These are phyloP conservation scores for Aspergillus hortae DNA, from an alignment of 2,329 filamentous ascomycete genomes.

Conservation along the genomic window DNA sequence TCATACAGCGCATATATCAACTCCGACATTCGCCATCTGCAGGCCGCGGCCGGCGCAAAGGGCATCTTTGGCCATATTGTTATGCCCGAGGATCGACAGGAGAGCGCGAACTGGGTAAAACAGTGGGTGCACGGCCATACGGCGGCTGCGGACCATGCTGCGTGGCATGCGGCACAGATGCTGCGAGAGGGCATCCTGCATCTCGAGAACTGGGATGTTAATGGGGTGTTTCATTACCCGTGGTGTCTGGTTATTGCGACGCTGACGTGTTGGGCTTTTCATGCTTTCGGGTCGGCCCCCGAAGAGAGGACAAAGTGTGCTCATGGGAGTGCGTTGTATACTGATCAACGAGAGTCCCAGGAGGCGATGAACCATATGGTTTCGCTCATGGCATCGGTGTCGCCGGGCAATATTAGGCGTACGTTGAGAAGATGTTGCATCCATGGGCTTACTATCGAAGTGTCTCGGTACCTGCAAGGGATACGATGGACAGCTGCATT, in stretches of 20 bases:
- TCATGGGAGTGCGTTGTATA: not conserved
- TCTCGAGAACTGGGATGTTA: not conserved
- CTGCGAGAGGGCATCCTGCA: not conserved
- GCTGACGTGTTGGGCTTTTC: slow-evolving; percentile 1
- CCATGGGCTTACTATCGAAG: not conserved
- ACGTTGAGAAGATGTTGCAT: slow-evolving; percentile 1
- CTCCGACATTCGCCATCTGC: slow-evolving; percentile 1
- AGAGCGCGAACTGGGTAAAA: not conserved
- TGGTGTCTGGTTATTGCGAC: slow-evolving; percentile 1
- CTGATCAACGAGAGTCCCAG: not conserved
- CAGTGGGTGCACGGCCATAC: not conserved
- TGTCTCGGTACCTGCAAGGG: not conserved
- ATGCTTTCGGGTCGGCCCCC: not conserved
- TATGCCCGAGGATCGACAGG: not conserved
- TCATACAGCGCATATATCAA: slow-evolving; percentile 2
- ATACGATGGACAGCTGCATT: slow-evolving; percentile 1
- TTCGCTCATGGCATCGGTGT: not conserved
- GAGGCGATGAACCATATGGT: slow-evolving; percentile 1
- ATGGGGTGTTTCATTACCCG: not conserved
- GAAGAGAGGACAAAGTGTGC: not conserved
- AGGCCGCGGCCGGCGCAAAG: not conserved
- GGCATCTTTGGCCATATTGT: slow-evolving; percentile 1
- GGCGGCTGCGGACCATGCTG: not conserved
- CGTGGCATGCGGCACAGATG: slow-evolving; percentile 2
- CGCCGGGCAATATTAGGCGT: not conserved